Evolutionary conservation across 495 filamentous ascomycete species (phyloP).

Genomic region (Baudoinia panamericana): DNA sequence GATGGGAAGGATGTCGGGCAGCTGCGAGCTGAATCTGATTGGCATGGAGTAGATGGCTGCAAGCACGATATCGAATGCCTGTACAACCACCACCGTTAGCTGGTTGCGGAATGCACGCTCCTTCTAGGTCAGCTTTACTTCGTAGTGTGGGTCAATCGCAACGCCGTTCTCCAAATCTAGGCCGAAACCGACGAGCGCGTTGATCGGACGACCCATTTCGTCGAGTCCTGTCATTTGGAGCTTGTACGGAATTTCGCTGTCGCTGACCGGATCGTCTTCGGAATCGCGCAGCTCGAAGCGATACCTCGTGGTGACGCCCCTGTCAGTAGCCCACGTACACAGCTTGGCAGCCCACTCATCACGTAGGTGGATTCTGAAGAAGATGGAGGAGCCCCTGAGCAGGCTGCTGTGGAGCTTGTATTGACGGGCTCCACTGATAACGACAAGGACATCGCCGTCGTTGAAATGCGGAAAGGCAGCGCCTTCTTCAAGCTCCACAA

Average conservation of each 20-base stretch:
- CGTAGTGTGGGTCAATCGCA: not conserved
- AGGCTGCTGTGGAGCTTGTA: conserved; percentile 21
- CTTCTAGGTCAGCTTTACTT: no score
- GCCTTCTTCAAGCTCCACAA: no score
- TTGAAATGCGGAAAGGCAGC: conserved; percentile 15
- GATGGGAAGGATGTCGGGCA: conserved; percentile 23
- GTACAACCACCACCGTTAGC: no score
- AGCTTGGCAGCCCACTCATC: conserved; percentile 10
- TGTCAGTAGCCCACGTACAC: conserved; percentile 5
- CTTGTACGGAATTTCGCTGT: conserved; percentile 7
- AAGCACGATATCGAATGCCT: conserved; percentile 26
- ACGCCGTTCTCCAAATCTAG: conserved; percentile 13
- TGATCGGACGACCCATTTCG: not conserved
- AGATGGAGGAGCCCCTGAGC: conserved; percentile 4
- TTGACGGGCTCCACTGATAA: conserved; percentile 18
- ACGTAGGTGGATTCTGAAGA: not conserved
- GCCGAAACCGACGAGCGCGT: not conserved
- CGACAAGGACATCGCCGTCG: conserved; percentile 24
- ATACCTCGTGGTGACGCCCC: conserved; percentile 20
- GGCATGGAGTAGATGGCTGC: conserved; percentile 31
- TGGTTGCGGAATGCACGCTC: no score
- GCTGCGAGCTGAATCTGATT: conserved; percentile 19
- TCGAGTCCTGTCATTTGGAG: conserved; percentile 13
- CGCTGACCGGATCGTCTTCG: not conserved
- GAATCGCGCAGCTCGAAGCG: conserved; percentile 18